Conservation (phyloP, 345 rosid genomes). For the Cardamine resedifolia region DNA sequence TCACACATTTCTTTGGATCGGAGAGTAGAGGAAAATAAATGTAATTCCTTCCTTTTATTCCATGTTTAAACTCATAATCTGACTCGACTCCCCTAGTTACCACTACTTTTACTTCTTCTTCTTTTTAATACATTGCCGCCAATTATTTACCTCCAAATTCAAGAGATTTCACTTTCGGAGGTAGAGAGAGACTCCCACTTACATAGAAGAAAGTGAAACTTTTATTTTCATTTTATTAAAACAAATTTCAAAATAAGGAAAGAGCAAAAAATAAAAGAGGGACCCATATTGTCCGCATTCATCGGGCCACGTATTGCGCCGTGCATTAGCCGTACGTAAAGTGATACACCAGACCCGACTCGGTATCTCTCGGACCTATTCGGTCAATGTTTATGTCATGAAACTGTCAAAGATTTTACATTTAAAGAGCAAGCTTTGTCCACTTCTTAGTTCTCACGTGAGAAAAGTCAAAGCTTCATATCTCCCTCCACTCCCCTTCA, state of each 20-base stretch:
- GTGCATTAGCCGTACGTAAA: conserved; percentile 53
- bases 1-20: neutral
- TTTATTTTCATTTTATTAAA: neutral
- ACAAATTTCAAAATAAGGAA: neutral
- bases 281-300: conserved; percentile 45
- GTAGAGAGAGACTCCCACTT: conserved; percentile 2
- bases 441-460: conserved; percentile 27
- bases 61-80: neutral
- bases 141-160: conserved; percentile 16
- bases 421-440: neutral
- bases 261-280: neutral
- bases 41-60: neutral
- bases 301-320: conserved; percentile 54
- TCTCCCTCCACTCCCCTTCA: conserved; percentile 18
- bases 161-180: neutral
- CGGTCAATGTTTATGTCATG: conserved; percentile 31
- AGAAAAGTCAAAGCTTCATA: conserved; percentile 31
- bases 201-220: conserved; percentile 15
- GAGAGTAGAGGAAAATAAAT: neutral
- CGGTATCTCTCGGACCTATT: neutral
- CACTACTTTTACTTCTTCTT: neutral
- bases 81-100: neutral
- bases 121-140: conserved; percentile 11
- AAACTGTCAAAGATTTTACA: conserved; percentile 28
- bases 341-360: conserved; percentile 21